Evolutionary conservation across 208 protist species (phyloP).

Genomic region (Wallacemonas sp.): DNA sequence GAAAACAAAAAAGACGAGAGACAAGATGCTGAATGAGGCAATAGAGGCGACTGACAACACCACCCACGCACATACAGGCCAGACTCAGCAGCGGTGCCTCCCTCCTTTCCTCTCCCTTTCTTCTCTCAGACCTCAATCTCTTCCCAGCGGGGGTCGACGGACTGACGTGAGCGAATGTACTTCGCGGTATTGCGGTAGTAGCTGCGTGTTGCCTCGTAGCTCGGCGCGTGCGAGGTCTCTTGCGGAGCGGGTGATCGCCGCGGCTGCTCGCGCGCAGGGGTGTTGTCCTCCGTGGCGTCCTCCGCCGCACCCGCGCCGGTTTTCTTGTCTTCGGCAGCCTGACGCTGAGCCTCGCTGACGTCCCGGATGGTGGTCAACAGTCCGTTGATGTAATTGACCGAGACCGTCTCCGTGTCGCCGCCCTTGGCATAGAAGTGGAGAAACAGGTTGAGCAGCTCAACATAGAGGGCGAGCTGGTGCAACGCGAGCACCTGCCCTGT

Average conservation of each 20-base stretch:
- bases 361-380: slow-evolving; percentile 61
- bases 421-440: slow-evolving; percentile 91
- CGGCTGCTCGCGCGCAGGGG: not conserved
- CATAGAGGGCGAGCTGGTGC: slow-evolving; percentile 89
- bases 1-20: slow-evolving; percentile 19
- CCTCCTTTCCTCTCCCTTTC: not conserved
- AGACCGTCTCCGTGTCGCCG: slow-evolving; percentile 56
- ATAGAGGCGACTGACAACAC: no score
- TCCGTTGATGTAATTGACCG: slow-evolving; percentile 43
- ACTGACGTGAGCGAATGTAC: slow-evolving; percentile 67
- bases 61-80: no score
- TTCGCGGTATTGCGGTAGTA: slow-evolving; percentile 72
- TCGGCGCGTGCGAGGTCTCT: not conserved
- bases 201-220: slow-evolving; percentile 26
- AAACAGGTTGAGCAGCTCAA: slow-evolving; percentile 94
- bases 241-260: no score
- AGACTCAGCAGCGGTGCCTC: no score
- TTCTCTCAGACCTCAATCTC: slow-evolving; percentile 54
- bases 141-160: slow-evolving; percentile 60
- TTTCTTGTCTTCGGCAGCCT: not conserved
- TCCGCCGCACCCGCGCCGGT: not conserved
- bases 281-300: not conserved
- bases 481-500: slow-evolving; percentile 73
- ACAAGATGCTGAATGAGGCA: not conserved
- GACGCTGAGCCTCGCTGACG: slow-evolving; percentile 29